Conservation (phyloP, 257 asterid genomes). For the Solanum appendiculatum region DNA sequence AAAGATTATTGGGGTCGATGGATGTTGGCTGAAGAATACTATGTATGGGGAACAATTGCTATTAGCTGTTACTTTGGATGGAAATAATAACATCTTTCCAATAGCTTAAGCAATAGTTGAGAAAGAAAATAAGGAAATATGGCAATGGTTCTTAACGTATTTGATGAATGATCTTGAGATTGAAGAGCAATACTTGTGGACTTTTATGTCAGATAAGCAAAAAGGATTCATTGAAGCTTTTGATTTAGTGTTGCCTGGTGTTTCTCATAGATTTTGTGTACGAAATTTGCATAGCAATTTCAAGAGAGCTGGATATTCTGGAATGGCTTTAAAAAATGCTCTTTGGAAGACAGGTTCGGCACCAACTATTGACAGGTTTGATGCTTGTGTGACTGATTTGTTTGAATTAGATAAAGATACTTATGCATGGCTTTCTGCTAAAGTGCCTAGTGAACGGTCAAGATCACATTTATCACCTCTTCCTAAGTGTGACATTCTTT, state of each 20-base stretch:
- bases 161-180: background rate
- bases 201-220: constrained; percentile 10
- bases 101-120: constrained; percentile 7
- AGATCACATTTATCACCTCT: background rate
- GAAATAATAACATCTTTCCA: background rate
- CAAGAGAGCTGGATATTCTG: background rate
- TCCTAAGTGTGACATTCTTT: background rate
- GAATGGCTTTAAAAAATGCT: background rate
- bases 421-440: background rate
- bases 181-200: background rate
- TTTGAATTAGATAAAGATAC: background rate
- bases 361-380: background rate
- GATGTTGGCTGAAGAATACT: background rate
- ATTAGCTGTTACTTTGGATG: background rate
- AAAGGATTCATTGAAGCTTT: constrained; percentile 1
- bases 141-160: background rate
- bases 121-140: background rate
- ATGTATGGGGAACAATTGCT: background rate
- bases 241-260: background rate
- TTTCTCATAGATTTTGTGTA: background rate
- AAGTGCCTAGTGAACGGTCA: background rate
- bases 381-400: background rate
- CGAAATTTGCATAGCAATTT: background rate
- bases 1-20: background rate
- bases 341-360: background rate